These are phyloP conservation scores for Strigomonas culicis DNA, from an alignment of 208 protist genomes.

Conservation along the genomic window DNA sequence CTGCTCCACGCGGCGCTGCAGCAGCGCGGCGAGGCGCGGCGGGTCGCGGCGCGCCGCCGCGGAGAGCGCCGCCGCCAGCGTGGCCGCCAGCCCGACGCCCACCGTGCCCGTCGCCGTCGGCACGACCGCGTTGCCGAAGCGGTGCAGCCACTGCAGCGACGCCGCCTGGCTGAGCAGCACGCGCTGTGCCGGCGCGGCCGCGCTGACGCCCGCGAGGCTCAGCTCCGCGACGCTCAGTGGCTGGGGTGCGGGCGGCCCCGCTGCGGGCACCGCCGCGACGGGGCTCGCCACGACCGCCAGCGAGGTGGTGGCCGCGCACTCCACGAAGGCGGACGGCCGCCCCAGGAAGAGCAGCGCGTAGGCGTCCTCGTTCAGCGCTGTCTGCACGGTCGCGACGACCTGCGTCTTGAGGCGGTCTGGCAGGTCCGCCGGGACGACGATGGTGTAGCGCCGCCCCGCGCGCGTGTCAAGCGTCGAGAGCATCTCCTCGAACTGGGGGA, in stretches of 20 bases:
- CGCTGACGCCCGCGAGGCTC: not conserved
- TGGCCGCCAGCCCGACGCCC: no score
- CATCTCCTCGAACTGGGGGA: no score
- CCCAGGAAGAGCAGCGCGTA: conserved; percentile 1
- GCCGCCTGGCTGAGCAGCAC: no score
- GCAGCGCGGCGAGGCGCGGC: no score
- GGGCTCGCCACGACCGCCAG: not conserved
- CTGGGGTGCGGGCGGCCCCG: not conserved
- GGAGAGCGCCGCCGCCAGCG: no score
- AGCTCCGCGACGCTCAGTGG: conserved; percentile 1
- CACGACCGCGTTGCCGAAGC: no score
- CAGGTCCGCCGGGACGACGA: conserved; percentile 1
- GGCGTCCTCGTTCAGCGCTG: not conserved
- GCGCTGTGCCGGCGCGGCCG: no score
- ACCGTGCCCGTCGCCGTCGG: no score
- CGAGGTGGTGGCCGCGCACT: not conserved
- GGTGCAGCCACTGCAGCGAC: no score
- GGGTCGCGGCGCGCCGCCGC: no score
- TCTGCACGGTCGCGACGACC: conserved; percentile 4
- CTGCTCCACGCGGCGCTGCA: no score
- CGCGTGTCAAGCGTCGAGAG: no score
- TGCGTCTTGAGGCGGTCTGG: not conserved
- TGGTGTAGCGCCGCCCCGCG: not conserved
- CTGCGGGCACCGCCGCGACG: not conserved
- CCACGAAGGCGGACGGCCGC: not conserved